A percentile compares a stretch with the other conserved stretches of the same genome.
phyloP scores from a whole-genome alignment of 176 grass and related monocot species.

The Panicum miliaceum region DNA sequence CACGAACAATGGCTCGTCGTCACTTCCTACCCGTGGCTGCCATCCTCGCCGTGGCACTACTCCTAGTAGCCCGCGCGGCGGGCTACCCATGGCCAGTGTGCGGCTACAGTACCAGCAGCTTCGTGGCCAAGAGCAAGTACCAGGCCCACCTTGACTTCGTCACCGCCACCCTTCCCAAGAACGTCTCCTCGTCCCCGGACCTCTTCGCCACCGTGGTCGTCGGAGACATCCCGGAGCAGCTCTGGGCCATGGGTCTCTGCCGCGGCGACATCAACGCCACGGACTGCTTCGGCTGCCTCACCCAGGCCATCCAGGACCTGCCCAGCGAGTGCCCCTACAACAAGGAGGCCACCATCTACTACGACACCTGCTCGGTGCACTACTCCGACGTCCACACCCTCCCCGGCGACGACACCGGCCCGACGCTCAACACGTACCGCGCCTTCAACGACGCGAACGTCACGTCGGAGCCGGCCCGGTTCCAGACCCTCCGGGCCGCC shows the following conservation, averaged over 20 bases:
- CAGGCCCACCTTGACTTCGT: conserved; percentile 47
- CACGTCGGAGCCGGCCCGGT: conserved; percentile 4
- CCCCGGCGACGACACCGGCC: not conserved
- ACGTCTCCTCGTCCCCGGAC: conserved; percentile 2
- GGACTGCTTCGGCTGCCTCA: conserved; percentile 24
- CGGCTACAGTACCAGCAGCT: conserved; percentile 28
- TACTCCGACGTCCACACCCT: conserved; percentile 42
- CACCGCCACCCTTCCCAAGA: conserved; percentile 34
- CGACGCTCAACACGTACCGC: not conserved
- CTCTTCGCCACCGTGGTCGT: conserved; percentile 34
- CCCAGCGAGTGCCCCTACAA: conserved; percentile 30
- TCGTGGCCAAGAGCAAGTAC: conserved; percentile 50
- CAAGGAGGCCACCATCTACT: conserved; percentile 53
- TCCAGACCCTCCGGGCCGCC: not conserved
- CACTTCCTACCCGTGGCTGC: not conserved
- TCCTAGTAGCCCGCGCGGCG: not conserved
- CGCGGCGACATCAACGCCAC: conserved; percentile 42
- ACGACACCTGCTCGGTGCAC: conserved; percentile 40
- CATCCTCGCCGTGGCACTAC: conserved; percentile 11
- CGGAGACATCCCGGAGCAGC: conserved; percentile 22
- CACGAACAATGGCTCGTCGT: conserved; percentile 2
- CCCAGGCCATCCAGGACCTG: conserved; percentile 33
- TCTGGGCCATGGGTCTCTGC: conserved; percentile 44
- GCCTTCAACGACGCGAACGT: not conserved
- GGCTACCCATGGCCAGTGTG: conserved; percentile 30